Evolutionary conservation across 306 rosid genomes (phyloP).

Genomic region (Fragaria ananassa): DNA sequence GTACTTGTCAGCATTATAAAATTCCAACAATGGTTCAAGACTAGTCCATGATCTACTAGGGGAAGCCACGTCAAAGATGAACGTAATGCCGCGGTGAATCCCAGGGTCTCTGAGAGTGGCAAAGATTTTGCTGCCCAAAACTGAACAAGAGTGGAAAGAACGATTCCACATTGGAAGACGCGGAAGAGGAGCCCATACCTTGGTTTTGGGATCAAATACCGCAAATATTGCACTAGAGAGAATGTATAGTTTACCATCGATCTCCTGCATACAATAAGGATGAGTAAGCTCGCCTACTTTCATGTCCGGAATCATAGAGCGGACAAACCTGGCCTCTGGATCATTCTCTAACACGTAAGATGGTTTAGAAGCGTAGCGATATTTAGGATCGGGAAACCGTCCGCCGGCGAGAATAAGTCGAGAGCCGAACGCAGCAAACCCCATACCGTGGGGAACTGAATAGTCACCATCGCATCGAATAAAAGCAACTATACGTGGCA

Average conservation of each 20-base stretch:
- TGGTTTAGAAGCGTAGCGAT: background rate
- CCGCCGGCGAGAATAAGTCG: background rate
- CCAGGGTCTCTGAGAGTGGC: background rate
- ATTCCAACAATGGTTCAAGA: no score
- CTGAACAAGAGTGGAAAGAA: background rate
- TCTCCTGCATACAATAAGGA: background rate
- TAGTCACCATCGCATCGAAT: background rate
- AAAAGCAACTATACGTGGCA: background rate
- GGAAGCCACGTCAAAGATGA: background rate
- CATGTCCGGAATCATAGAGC: background rate
- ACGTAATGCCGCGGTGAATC: background rate
- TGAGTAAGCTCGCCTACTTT: accelerated
- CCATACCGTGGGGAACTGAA: background rate
- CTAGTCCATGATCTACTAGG: background rate
- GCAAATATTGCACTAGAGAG: background rate
- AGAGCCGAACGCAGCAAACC: background rate
- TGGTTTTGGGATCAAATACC: background rate
- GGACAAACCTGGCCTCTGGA: background rate
- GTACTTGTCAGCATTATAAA: no score
- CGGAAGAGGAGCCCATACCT: background rate
- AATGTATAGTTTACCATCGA: background rate
- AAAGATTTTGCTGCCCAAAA: background rate
- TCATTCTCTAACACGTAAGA: background rate
- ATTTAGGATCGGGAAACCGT: no score
- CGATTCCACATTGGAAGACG: background rate